A percentile compares a stretch with the other conserved stretches of the same genome.
Evolutionary conservation across 352 stramenopile genomes (phyloP).

Genomic region (Globisporangium rhizosaccharum): DNA sequence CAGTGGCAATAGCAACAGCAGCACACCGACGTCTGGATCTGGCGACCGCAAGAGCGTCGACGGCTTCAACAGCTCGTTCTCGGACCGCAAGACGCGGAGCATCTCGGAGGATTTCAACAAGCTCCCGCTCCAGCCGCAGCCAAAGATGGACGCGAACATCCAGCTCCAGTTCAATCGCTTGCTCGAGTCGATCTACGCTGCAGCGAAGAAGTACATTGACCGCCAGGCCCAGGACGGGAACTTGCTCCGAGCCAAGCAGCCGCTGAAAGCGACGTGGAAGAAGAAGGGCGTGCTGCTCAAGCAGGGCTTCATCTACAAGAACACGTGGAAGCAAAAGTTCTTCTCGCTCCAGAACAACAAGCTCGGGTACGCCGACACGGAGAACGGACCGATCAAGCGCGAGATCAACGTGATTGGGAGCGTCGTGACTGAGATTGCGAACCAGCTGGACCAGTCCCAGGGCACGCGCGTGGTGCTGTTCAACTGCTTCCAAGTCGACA

Average conservation of each 20-base stretch:
- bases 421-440: constrained; percentile 73
- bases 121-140: constrained; percentile 40
- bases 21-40: constrained; percentile 46
- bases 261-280: constrained; percentile 81
- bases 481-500: constrained; percentile 85
- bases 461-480: constrained; percentile 79
- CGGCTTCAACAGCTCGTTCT: constrained; percentile 29
- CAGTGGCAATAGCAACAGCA: constrained; percentile 54
- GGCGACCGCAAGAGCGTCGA: constrained; percentile 48
- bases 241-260: constrained; percentile 51
- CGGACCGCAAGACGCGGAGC: constrained; percentile 61
- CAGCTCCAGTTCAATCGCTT: constrained; percentile 78
- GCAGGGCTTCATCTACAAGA: constrained; percentile 89
- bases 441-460: constrained; percentile 87
- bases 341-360: constrained; percentile 88
- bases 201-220: constrained; percentile 83
- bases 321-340: constrained; percentile 85
- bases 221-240: constrained; percentile 58
- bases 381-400: constrained; percentile 80
- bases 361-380: constrained; percentile 70
- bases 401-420: constrained; percentile 87
- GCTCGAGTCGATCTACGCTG: constrained; percentile 82
- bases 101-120: constrained; percentile 79
- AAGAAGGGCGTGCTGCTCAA: constrained; percentile 86
- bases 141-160: constrained; percentile 84